These are phyloP conservation scores for Wickerhamomyces hampshirensis DNA, from an alignment of 805 yeast species.

Conservation along the genomic window DNA sequence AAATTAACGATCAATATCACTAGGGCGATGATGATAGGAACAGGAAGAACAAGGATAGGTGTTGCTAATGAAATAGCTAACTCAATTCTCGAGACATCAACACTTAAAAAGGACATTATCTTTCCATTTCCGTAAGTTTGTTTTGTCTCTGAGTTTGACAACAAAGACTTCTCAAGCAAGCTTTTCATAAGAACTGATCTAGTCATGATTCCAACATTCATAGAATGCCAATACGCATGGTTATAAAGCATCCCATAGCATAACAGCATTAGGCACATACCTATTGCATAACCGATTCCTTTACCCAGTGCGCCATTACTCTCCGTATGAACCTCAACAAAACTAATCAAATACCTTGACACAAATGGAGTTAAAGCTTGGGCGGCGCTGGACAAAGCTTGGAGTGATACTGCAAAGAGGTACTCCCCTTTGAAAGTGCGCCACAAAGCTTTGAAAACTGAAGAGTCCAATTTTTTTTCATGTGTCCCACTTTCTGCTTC, in stretches of 20 bases:
- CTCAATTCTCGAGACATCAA: constrained; percentile 73
- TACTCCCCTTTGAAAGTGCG: constrained; percentile 46
- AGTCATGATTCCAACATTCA: constrained; percentile 60
- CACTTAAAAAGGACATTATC: constrained; percentile 69
- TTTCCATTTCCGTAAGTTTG: constrained; percentile 54
- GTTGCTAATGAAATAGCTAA: constrained; percentile 60
- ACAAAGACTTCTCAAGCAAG: constrained; percentile 59
- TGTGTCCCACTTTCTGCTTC: constrained; percentile 33
- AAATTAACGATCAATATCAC: constrained; percentile 59
- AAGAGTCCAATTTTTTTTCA: constrained; percentile 33
- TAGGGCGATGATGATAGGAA: constrained; percentile 59
- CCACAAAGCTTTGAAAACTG: constrained; percentile 40
- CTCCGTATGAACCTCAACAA: constrained; percentile 40
- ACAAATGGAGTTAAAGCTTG: constrained; percentile 51
- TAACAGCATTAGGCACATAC: constrained; percentile 41
- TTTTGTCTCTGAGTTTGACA: constrained; percentile 47
- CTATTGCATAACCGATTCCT: constrained; percentile 61
- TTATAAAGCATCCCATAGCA: constrained; percentile 37
- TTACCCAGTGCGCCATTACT: constrained; percentile 34
- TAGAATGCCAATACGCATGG: constrained; percentile 46
- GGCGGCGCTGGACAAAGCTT: constrained; percentile 42
- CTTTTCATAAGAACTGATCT: constrained; percentile 64
- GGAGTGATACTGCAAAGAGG: constrained; percentile 33
- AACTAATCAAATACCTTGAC: constrained; percentile 48
- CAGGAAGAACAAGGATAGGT: constrained; percentile 48